Base-by-base conservation (phyloP, 2,329 filamentous ascomycete genomes). In the Onygenales sp. region DNA sequence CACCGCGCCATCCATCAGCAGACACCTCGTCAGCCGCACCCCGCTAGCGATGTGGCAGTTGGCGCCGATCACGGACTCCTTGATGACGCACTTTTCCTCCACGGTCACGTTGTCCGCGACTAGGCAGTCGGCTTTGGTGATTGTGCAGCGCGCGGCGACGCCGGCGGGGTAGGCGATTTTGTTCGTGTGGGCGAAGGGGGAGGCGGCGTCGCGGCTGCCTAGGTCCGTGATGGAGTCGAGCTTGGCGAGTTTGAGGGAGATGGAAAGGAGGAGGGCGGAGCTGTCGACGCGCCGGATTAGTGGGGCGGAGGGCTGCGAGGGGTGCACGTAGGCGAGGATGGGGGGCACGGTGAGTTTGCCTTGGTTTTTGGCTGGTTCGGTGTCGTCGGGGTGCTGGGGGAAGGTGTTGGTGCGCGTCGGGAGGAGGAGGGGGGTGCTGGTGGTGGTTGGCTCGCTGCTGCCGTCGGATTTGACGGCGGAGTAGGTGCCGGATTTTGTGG, bases 1-100 rank as follows among this genome's bases (percentile, higher is more conserved):
- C 6, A 88, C 84, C 0, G 88, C 91, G 3, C 88, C 88, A 56
- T 97, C 92, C 89, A 97, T 96, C 17, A 97, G 74, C 47, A 97
- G 71, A 69, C 92, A 97, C 58, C 91, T 82, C n/a, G 83, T 84
- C 44, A 98, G 72, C 59, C 91, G 87, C 33, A 87, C 89, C n/a
- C 90, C 89, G 60, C 86, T 84, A 57, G 85, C 84, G 58, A 98
- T 92, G 62, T 87, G 85, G 67, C 89, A 95, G 61, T 88, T 89
- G 4, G 88, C 83, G 2, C 93, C 93, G 42, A 98, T 82, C 33
- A 96, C 88, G 39, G 79, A 86, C 69, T 95, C 89, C 69, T 95
- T 96, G 72, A 98, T 87, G n/a, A 90, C 86, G 27, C 83, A 85
- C 67, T 92, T 92, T 62, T 92, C 88, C 64, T 92, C 88, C 0